Evolutionary conservation across 768 basidiomycete species (phyloP), one percentile per base, ranked within the genome.

Genomic region (Chalciporus piperatus): DNA sequence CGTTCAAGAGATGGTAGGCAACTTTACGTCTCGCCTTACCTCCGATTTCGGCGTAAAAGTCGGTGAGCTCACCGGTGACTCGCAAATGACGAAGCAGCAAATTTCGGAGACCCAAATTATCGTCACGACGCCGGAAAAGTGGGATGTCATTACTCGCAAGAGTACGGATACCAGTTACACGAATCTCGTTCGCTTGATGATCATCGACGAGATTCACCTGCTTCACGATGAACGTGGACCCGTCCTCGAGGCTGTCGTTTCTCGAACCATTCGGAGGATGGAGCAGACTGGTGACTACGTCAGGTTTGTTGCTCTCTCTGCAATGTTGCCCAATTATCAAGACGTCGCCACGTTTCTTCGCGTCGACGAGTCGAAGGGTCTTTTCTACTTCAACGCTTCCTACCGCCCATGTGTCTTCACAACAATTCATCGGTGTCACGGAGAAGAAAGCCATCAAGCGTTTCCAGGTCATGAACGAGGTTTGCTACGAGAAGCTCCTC

Each of bases 401-500:
- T 96, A 91, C 64, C 81, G 97, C 37, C 96, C 96, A 17, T 98
- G 97, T 63, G 87, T 3, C 84, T 99, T 17, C 92, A 63, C 95
- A 98, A 62, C 92, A 97, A 63, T 98, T 98, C 71, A 84, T 98
- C 53, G 97, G 97, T 38, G 84, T 99, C 51, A 98, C 96, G 1
- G 97, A 98, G 76, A 98, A 98, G 80, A 98, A 97, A 70, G 97
- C 97, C 0, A 98, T 98, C 78, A 98, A 96, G 69, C 85, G 97
- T 6, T 93, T 95, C 65, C 96, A 98, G 67, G 85, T 98, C 55
- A 96, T 92, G 80, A 99, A 99, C 70, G 95, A 98, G 66, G 94
- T 98, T 19, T 96, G 95, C 71, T 99, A 99, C 74, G 96, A 98
- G 70, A 99, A 98, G 74, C 89, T 98, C 3, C 81, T 98, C 20